Percentiles rank a stretch among this genome's conserved stretches.
phyloP scores from a whole-genome alignment of 2,329 filamentous ascomycete genomes.

The Trichothecium sympodiale region DNA sequence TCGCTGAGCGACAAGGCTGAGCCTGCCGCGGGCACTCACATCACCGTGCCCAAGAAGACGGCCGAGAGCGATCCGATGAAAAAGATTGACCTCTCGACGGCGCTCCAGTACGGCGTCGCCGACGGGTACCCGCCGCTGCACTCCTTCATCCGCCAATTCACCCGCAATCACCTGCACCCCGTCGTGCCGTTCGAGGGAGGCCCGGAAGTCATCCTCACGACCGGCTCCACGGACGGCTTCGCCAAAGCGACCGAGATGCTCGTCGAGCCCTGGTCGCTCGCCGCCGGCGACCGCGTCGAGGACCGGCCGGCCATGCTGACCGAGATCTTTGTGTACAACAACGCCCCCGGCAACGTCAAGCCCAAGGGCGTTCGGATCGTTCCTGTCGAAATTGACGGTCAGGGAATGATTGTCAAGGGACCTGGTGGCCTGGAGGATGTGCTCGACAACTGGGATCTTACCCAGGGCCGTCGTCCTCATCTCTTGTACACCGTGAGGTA shows the following conservation, averaged over 20 bases:
- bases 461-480: slow-evolving; percentile 65
- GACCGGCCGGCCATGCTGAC: slow-evolving; percentile 68
- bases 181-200: slow-evolving; percentile 68
- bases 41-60: slow-evolving; percentile 62
- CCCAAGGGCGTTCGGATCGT: slow-evolving; percentile 64
- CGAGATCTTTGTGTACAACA: slow-evolving; percentile 75
- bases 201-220: slow-evolving; percentile 67
- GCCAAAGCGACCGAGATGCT: slow-evolving; percentile 67
- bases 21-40: slow-evolving; percentile 36
- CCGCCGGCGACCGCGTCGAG: slow-evolving; percentile 52
- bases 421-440: slow-evolving; percentile 67
- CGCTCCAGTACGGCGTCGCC: slow-evolving; percentile 78
- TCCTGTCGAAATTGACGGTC: slow-evolving; percentile 63
- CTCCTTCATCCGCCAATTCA: slow-evolving; percentile 69
- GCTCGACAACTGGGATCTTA: slow-evolving; percentile 69
- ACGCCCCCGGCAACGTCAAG: slow-evolving; percentile 53
- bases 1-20: too few species aligned
- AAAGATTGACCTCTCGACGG: slow-evolving; percentile 71
- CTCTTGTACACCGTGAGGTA: slow-evolving; percentile 84
- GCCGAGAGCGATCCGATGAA: slow-evolving; percentile 45
- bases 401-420: slow-evolving; percentile 69
- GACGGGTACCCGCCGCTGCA: slow-evolving; percentile 71
- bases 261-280: slow-evolving; percentile 58
- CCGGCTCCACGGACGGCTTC: slow-evolving; percentile 79
- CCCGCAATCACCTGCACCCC: slow-evolving; percentile 65